Evolutionary conservation across 495 filamentous ascomycete genomes (phyloP), one percentile per base, ranked within the genome.

Genomic region (Trichocladium uniseriatum): DNA sequence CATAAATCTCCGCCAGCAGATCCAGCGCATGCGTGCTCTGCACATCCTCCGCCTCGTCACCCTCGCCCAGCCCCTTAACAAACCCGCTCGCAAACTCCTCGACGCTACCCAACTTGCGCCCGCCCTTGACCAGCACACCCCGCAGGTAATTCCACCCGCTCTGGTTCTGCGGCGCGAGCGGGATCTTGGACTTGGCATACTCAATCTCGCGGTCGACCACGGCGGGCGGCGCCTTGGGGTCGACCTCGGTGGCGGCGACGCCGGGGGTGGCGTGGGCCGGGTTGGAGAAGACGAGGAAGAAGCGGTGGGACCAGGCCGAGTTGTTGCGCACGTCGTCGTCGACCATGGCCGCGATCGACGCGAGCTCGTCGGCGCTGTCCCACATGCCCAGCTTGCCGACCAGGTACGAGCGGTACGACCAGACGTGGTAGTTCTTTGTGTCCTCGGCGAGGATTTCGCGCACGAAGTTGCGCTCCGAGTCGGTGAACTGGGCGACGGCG

Each of bases 391-490:
- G 86, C 56, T 87, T 86, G 28, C 79, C 77, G 32, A 96, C 88
- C 1, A 97, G 73, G 79, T 90, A 97, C 68, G 95, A 92, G 13
- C 87, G 78, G 64, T 97, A 97, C 44, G 82, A 86, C 91, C 92
- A 98, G 34, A 98, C 94, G 64, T 98, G 92, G 62, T 97, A 97
- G 71, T 98, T 98, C 66, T 98, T 98, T 11, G 82, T 78, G 65
- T 98, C 92, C 55, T 82, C 74, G 48, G 76, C 76, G 37, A 98
- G 86, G 79, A 96, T 96, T 35, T 74, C 58, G 49, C 74, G 75
- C 38, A 95, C 77, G 71, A 98, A 98, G 32, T 72, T 70, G 22
- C 69, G 63, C 69, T 98, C 92, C 15, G 76, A 62, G 1, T 57
- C 48, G 10, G 64, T 73, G 28, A 80, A 60, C 5, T 39, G 44